Conservation (phyloP, 768 basidiomycete species). For the Termitomyces sp. region DNA sequence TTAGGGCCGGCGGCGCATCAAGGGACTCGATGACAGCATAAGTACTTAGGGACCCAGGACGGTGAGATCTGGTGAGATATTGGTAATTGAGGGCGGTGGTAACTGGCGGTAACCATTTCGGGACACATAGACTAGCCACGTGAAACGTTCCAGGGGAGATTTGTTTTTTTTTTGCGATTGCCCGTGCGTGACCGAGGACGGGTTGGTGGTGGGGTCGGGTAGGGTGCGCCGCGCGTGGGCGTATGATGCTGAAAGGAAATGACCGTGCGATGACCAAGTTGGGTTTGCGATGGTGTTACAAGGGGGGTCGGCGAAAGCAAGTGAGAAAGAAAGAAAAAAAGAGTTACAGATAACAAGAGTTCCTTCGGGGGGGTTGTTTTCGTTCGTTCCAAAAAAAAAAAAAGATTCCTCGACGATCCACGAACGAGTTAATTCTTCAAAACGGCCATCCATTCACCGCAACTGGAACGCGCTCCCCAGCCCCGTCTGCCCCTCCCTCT, state of each 20-base stretch:
- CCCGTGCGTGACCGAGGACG: neutral
- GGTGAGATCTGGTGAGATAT: no score
- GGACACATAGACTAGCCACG: constrained; percentile 1
- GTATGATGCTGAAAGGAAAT: neutral
- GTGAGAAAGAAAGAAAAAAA: neutral
- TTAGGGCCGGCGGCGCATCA: neutral
- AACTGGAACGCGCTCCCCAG: constrained; percentile 76
- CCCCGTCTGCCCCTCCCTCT: constrained; percentile 24
- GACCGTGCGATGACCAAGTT: neutral
- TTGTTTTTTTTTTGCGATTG: neutral
- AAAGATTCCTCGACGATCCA: neutral
- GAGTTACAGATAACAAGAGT: neutral
- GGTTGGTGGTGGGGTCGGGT: neutral
- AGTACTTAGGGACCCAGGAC: neutral
- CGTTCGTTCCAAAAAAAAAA: neutral
- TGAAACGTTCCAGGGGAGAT: neutral
- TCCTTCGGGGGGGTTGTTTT: neutral
- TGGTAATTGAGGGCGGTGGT: neutral
- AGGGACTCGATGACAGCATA: neutral
- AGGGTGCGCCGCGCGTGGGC: neutral
- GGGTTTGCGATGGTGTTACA: neutral
- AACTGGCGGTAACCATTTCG: constrained; percentile 3
- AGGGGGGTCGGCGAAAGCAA: no score
- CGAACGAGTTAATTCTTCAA: neutral
- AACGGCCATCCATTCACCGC: constrained; percentile 32